These are phyloP conservation scores for Paramecium bursaria DNA, from an alignment of 73 alveolate species.

Conservation along the genomic window DNA sequence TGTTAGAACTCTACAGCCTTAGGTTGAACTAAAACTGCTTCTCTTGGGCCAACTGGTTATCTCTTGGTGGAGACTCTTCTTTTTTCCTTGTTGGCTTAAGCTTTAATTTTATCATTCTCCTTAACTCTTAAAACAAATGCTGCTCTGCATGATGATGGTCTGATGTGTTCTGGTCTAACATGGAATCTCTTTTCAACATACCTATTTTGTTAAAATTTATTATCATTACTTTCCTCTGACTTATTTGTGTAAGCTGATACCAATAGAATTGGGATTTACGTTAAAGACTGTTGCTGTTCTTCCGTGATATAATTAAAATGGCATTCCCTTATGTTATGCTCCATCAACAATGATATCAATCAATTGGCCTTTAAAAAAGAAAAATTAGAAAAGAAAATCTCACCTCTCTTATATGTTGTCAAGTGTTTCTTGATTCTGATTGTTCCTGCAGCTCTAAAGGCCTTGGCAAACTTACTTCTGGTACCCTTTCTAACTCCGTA, in stretches of 20 bases:
- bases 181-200: constrained; percentile 89
- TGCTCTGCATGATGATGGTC: constrained; percentile 95
- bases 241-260: constrained; percentile 86
- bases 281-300: constrained; percentile 93
- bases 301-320: constrained; percentile 91
- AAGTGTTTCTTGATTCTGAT: constrained; percentile 80
- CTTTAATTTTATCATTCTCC: constrained; percentile 84
- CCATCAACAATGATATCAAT: constrained; percentile 94
- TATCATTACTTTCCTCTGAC: constrained; percentile 90
- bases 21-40: constrained; percentile 53
- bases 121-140: constrained; percentile 96
- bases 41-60: constrained; percentile 68
- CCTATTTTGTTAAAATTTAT: no score
- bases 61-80: constrained; percentile 65
- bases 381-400: constrained; percentile 73
- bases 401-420: constrained; percentile 87
- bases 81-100: constrained; percentile 73
- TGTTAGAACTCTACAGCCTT: constrained; percentile 58
- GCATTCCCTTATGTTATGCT: constrained; percentile 94
- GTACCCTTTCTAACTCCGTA: constrained; percentile 95
- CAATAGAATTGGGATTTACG: constrained; percentile 85
- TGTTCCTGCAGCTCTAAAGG: constrained; percentile 88
- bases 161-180: constrained; percentile 92
- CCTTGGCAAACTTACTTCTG: constrained; percentile 89
- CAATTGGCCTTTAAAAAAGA: constrained; percentile 81